Base-by-base conservation (phyloP, 2,329 filamentous ascomycete genomes). In the Hymenoscyphus repandus region DNA sequence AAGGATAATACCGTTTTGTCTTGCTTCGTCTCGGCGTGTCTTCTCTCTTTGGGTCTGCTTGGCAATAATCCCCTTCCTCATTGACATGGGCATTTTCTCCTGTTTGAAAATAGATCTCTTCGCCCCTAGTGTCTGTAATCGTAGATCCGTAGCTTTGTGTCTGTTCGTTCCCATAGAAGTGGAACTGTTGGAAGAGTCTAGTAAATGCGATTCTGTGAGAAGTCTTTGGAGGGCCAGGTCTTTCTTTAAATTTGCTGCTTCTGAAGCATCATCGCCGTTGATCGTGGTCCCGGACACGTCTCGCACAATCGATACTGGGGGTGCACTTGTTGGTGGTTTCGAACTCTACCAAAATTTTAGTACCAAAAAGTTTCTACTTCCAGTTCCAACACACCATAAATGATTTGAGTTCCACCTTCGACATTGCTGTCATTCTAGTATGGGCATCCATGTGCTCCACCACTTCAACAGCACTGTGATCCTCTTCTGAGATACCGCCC, bases 201-300 rank as follows among this genome's bases (percentile, higher is more conserved):
- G 82, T 54, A 97, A 84, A 70, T 96, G 90, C 0, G 91, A 96
- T 75, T 99, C 93, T 60, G 85, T 79, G 51, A 99, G 82, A 37
- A 99, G 82, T 42, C 90, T 85, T 68, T 96, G 92, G 12, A 99
- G 82, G 36, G 89, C 91, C 48, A 96, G 82, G 68, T 97, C 93
- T 68, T 96, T 91, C 67, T 91, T 90, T 15, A 97, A 77, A 55
- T 95, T 86, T 10, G 73, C 68, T 20, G 74, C 68, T 65, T 86
- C 83, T 15, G 78, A 78, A 56, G 76, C 76, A 46, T 78, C 77
- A 64, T 85, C 79, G 30, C 74, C 69, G 33, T 61, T 61, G 49
- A 62, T 68, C 51, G 58, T 61, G 17, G 47, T 45, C 9, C 53
- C 51, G n/a, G 41, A 51, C 40, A 56, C 57, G 9, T 56, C 50